Evolutionary conservation across 2,329 filamentous ascomycete genomes (phyloP).

Genomic region (Pseudogymnoascus pannorum): DNA sequence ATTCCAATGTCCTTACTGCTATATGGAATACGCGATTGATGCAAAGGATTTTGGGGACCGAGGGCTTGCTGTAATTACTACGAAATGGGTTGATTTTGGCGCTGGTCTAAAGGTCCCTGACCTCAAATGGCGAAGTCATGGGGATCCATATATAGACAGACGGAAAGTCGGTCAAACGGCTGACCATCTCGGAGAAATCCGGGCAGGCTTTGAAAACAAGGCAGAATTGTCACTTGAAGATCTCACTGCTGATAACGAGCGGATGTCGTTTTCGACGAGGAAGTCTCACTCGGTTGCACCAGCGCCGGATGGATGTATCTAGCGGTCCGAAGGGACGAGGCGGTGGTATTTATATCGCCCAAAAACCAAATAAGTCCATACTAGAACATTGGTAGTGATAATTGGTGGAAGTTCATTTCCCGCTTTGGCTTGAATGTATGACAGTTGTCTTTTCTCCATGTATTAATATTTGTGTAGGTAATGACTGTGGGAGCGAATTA

Average conservation of each 20-base stretch:
- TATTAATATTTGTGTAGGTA: background rate
- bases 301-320: slow-evolving; percentile 12
- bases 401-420: background rate
- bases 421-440: background rate
- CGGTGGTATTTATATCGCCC: background rate
- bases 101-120: slow-evolving; percentile 12
- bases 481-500: background rate
- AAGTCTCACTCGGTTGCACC: slow-evolving; percentile 8
- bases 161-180: slow-evolving; percentile 11
- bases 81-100: slow-evolving; percentile 15
- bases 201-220: slow-evolving; percentile 15
- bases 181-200: slow-evolving; percentile 13
- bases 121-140: slow-evolving; percentile 13
- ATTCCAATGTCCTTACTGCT: background rate
- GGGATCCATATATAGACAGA: background rate
- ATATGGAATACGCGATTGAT: slow-evolving; percentile 3
- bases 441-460: background rate
- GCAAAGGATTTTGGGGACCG: slow-evolving; percentile 6
- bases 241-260: slow-evolving; percentile 17
- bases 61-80: background rate
- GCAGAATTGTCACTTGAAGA: slow-evolving; percentile 15
- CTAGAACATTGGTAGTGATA: background rate
- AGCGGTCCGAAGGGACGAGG: background rate
- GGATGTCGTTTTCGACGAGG: slow-evolving; percentile 16
- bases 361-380: background rate